Evolutionary conservation across 306 rosid genomes (phyloP).

Genomic region (Lathyrus sativus): DNA sequence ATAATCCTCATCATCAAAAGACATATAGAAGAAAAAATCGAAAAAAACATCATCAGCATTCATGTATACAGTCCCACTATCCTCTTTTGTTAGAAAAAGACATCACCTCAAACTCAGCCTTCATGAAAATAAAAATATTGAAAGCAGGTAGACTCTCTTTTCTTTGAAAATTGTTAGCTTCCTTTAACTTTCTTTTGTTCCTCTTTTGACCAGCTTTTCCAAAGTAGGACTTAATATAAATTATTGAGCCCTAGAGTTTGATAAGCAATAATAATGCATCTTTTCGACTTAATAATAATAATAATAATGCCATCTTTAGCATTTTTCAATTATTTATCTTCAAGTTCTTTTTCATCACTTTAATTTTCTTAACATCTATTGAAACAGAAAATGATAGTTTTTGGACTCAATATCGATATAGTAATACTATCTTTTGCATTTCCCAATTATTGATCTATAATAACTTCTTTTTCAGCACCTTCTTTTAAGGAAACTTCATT

Average conservation of each 20-base stretch:
- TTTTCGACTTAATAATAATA: background rate
- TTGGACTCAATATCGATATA: background rate
- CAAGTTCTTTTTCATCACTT: background rate
- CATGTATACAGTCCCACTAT: too few species aligned
- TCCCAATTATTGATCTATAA: background rate
- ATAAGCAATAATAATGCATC: background rate
- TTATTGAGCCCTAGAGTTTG: conserved; percentile 24
- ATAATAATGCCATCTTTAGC: background rate
- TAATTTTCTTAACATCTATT: background rate
- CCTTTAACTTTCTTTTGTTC: conserved; percentile 33
- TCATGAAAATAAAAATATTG: too few species aligned
- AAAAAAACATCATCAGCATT: too few species aligned
- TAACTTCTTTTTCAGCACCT: background rate
- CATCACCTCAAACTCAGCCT: too few species aligned
- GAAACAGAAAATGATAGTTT: too few species aligned
- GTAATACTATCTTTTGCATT: background rate
- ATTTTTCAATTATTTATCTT: background rate
- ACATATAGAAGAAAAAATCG: too few species aligned
- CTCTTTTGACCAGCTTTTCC: conserved; percentile 48
- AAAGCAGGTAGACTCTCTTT: too few species aligned
- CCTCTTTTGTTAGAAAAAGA: too few species aligned
- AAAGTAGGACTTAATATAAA: conserved; percentile 38
- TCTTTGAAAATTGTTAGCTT: background rate
- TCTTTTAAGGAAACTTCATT: background rate
- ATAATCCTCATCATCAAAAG: too few species aligned